phyloP scores from a whole-genome alignment of 225 moss, liverwort and hornwort genomes.

The Physcomitrium patens region DNA sequence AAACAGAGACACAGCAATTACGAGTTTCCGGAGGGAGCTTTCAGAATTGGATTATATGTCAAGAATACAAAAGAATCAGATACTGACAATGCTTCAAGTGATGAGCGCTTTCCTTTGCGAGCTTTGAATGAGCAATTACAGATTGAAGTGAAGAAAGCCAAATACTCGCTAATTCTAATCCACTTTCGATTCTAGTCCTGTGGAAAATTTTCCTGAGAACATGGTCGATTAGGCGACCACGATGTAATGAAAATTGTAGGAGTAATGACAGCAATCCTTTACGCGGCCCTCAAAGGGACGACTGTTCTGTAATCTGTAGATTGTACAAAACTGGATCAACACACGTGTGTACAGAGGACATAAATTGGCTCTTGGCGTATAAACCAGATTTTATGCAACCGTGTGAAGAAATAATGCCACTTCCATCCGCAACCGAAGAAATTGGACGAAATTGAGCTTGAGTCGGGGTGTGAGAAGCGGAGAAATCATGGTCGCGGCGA shows the following conservation, averaged over 20 bases:
- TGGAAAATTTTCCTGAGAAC: slow-evolving; percentile 5
- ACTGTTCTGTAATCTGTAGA: slow-evolving; percentile 13
- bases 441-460: neutral
- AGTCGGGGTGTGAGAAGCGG: neutral
- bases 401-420: neutral
- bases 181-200: neutral
- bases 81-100: slow-evolving; percentile 5
- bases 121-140: slow-evolving; percentile 7
- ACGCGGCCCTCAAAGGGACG: slow-evolving; percentile 21
- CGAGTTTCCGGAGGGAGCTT: no score
- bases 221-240: slow-evolving; percentile 9
- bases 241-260: slow-evolving; percentile 28
- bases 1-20: no score
- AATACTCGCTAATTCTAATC: neutral
- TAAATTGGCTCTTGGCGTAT: neutral
- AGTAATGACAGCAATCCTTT: slow-evolving; percentile 11
- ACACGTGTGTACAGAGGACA: slow-evolving; percentile 17
- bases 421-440: neutral
- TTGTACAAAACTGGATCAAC: slow-evolving; percentile 34
- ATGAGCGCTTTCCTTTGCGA: neutral
- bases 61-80: neutral
- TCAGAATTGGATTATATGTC: no score
- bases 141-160: neutral
- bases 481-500: neutral
- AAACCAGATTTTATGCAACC: slow-evolving; percentile 3